phyloP scores from a whole-genome alignment of 495 filamentous ascomycete genomes.

The Penicillium riverlandense region DNA sequence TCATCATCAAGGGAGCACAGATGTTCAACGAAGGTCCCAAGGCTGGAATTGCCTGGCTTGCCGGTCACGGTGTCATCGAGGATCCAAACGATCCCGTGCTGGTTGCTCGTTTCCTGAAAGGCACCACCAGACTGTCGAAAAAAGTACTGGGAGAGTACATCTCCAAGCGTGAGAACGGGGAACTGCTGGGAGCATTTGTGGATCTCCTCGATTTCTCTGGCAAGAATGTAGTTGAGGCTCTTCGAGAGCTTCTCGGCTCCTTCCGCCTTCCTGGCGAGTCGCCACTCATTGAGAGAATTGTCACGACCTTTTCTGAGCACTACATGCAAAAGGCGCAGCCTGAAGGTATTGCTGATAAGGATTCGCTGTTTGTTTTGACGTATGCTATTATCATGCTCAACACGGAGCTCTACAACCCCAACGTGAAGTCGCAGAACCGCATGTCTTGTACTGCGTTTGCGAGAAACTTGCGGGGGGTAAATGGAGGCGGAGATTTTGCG shows the following conservation, averaged over 20 bases:
- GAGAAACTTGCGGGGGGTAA: constrained; percentile 82
- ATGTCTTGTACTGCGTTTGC: constrained; percentile 80
- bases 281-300: constrained; percentile 84
- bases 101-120: constrained; percentile 76
- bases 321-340: constrained; percentile 70
- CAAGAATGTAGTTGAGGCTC: constrained; percentile 81
- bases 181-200: constrained; percentile 74
- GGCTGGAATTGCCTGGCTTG: constrained; percentile 78
- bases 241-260: constrained; percentile 79
- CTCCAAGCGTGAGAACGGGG: constrained; percentile 80
- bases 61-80: constrained; percentile 74
- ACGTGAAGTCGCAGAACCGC: constrained; percentile 69
- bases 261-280: constrained; percentile 95
- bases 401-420: constrained; percentile 92
- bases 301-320: constrained; percentile 77
- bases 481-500: constrained; percentile 76
- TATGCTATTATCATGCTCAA: constrained; percentile 97
- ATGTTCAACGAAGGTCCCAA: constrained; percentile 97
- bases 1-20: constrained; percentile 78
- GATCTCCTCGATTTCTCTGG: constrained; percentile 78
- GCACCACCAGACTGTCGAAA: constrained; percentile 83
- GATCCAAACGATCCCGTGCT: constrained; percentile 62
- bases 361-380: constrained; percentile 83
- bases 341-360: constrained; percentile 74
- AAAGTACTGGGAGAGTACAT: constrained; percentile 85